Evolutionary conservation across 2,329 filamentous ascomycete genomes (phyloP).

Genomic region (Fusarium mundagurra): DNA sequence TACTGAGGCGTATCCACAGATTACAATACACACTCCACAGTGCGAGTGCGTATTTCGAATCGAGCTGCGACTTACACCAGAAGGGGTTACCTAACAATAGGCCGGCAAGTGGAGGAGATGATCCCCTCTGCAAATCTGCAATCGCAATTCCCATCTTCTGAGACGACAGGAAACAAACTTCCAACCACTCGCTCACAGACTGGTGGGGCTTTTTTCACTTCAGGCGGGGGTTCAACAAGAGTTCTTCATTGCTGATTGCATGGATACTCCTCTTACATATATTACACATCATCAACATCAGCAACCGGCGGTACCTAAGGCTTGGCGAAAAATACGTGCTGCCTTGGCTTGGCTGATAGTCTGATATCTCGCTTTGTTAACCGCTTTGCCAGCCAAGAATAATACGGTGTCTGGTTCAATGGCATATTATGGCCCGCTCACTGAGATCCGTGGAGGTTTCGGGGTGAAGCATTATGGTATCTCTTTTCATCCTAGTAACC

Average conservation of each 20-base stretch:
- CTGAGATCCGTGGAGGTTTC: neutral
- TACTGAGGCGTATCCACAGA: slow-evolving; percentile 13
- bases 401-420: neutral
- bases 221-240: slow-evolving; percentile 24
- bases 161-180: slow-evolving; percentile 14
- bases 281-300: slow-evolving; percentile 10
- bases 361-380: neutral
- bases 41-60: slow-evolving; percentile 22
- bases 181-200: neutral
- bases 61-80: slow-evolving; percentile 1
- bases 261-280: slow-evolving; percentile 7
- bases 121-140: slow-evolving; percentile 9
- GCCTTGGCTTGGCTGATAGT: neutral
- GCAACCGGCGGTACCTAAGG: slow-evolving; percentile 9
- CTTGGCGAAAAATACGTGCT: slow-evolving; percentile 7
- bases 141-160: slow-evolving; percentile 14
- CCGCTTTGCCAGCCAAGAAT: neutral
- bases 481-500: neutral
- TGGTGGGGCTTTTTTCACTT: neutral
- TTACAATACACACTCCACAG: slow-evolving; percentile 30
- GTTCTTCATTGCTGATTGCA: slow-evolving; percentile 24
- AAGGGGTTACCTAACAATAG: neutral
- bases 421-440: neutral
- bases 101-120: slow-evolving; percentile 3
- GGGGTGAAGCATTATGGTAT: neutral